Evolutionary conservation across 2,329 filamentous ascomycete genomes (phyloP), one percentile per base, ranked within the genome.

Genomic region (Penicillium brasilianum): DNA sequence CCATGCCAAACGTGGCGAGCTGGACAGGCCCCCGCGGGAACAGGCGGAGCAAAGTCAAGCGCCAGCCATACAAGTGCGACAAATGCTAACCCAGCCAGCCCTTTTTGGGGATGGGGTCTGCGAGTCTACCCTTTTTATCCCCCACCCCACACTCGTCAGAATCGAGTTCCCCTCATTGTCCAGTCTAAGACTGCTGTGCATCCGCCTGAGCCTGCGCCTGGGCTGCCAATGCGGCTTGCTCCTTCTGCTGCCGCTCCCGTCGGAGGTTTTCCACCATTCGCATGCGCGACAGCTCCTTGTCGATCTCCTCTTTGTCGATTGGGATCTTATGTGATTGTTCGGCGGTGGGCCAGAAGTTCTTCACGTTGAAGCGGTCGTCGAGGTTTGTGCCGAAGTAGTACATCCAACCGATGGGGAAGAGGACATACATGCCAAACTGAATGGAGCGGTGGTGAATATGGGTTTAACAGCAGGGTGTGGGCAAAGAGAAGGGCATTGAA

Each of bases 321-420:
- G 84, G 83, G n/a, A 85, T 84, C 55, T 78, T 79, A 65, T 84
- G 81, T 64, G 82, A 84, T 64, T 83, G 79, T 61, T 79, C 77
- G 9, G 78, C 83, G 72, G 89, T 92, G 30, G 95, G 95, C 95
- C 95, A 99, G 84, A 99, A 99, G 60, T 90, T 91, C 22, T 90
- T 88, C 1, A 98, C 92, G 51, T 86, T 82, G 83, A 99, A 99
- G 66, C 92, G 90, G 68, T 90, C 86, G 80, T 99, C 95, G 75
- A 99, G 91, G 79, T 99, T 99, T 59, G 93, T 97, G 76, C 95
- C 95, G 79, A 98, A 99, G 83, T 99, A 99, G 85, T 96, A 98
- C 95, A 99, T 99, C 84, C 95, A 93, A 71, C 92, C 93, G 73
- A 99, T 98, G 18, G 95, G 95, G 81, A 99, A 99, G 85, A 97